Percentiles rank a stretch among this genome's conserved stretches.
phyloP scores from a whole-genome alignment of 2,329 filamentous ascomycete genomes.

The Aspergillus sp. region DNA sequence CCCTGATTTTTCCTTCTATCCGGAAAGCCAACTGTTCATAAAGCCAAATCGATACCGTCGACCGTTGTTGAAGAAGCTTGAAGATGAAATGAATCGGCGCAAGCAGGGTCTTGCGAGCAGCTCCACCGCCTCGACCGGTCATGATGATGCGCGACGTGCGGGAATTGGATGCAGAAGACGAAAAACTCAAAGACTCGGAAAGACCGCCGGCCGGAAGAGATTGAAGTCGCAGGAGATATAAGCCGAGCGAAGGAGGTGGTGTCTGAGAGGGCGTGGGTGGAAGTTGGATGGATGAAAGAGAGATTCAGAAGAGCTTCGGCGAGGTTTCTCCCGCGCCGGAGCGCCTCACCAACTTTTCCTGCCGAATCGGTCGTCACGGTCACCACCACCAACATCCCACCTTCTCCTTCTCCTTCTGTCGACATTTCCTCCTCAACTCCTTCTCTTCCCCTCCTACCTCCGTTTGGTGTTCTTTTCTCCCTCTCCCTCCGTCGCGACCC shows the following conservation, averaged over 20 bases:
- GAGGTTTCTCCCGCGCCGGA: constrained; percentile 13
- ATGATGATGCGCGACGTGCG: constrained; percentile 32
- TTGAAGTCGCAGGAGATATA: background rate
- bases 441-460: constrained; percentile 5
- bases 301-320: constrained; percentile 13
- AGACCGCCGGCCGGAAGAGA: background rate
- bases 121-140: constrained; percentile 57
- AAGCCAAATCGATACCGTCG: constrained; percentile 90
- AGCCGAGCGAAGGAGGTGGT: background rate
- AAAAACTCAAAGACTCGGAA: background rate
- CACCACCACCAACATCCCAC: constrained; percentile 24
- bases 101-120: constrained; percentile 66
- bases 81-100: constrained; percentile 87
- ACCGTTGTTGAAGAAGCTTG: constrained; percentile 82
- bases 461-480: no score
- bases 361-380: constrained; percentile 22
- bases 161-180: constrained; percentile 5
- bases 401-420: constrained; percentile 5
- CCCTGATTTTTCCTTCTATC: constrained; percentile 95
- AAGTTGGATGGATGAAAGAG: constrained; percentile 8
- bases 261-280: constrained; percentile 2
- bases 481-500: constrained; percentile 3
- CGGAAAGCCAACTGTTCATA: constrained; percentile 93
- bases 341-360: constrained; percentile 33
- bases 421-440: background rate